Base-by-base conservation (phyloP, 371 early-diverging fungal species). In the Dichotomocladium elegans region DNA sequence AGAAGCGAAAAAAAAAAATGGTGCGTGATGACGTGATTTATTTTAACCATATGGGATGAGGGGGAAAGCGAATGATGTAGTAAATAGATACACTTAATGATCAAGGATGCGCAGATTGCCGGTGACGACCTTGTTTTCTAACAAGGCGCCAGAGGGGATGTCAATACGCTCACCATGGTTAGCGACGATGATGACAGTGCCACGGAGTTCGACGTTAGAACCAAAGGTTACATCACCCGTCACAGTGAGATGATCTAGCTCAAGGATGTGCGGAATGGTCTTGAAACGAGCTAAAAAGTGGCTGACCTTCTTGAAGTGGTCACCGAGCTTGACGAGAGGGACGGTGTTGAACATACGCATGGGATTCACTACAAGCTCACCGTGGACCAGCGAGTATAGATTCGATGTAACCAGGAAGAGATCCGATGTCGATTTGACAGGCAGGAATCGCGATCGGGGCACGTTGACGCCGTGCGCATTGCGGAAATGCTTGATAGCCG, bases 161-260 rank as follows among this genome's bases (percentile, higher is more conserved):
- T 97, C 93, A 54, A 99, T 99, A 41, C 93, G 82, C 30, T 84
- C 83, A 27, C 96, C 98, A 47, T 95, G 91, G 71, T 96, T 98
- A 30, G 99, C 99, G 11, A 99, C 95, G 64, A 99, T 97, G 63
- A 99, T 99, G 31, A 99, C 99, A 8, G 99, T 99, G 43, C 99
- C 99, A 62, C 91, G 82, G 21, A 99, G 79, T 28, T 78, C 85
- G 29, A 99, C 98, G 68, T 96, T 91, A 46, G 89, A 80, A 26
- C 99, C 99, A 72, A 99, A 98, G 15, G 84, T 83, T 27, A 99
- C 99, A 80, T 99, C 96, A 42, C 99, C 99, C 28, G 96, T 93
- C 5, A 99, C 98, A 0, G 99, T 99, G 42, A 99, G 72, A 67
- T 96, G 98, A 70, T 99, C 99, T 21, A 99, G 81, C 58, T 99